Evolutionary conservation across 352 stramenopile genomes (phyloP).

Genomic region (Aphanomyces stellatus): DNA sequence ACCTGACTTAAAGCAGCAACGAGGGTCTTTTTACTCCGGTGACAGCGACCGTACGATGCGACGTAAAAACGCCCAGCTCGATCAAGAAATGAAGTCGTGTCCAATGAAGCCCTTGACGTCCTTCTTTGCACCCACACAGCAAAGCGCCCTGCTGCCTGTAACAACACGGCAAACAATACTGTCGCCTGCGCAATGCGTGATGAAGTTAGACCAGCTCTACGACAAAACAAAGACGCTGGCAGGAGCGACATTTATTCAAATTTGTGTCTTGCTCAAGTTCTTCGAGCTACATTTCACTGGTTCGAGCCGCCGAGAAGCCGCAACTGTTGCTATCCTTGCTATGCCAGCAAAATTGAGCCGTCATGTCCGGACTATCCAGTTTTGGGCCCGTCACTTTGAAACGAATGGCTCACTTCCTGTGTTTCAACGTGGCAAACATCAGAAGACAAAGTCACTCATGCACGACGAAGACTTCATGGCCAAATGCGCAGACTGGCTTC

Average conservation of each 20-base stretch:
- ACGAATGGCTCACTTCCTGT: background rate
- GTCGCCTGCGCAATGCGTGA: background rate
- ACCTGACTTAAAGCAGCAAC: background rate
- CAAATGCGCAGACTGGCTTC: background rate
- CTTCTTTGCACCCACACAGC: background rate
- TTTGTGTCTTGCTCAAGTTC: background rate
- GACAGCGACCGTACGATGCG: background rate
- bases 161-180: background rate
- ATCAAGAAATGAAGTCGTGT: background rate
- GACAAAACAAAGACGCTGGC: background rate
- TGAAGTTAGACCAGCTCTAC: background rate
- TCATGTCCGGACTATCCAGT: background rate
- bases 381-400: background rate
- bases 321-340: background rate
- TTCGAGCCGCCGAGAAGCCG: background rate
- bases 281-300: background rate
- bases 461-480: background rate
- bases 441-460: background rate
- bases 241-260: background rate
- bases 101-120: background rate
- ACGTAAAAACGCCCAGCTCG: background rate
- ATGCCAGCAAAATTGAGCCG: background rate
- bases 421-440: constrained; percentile 2
- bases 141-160: background rate
- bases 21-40: background rate